These are phyloP conservation scores for Pecoramyces ruminantium DNA, from an alignment of 192 early-diverging fungal genomes.

Conservation along the genomic window DNA sequence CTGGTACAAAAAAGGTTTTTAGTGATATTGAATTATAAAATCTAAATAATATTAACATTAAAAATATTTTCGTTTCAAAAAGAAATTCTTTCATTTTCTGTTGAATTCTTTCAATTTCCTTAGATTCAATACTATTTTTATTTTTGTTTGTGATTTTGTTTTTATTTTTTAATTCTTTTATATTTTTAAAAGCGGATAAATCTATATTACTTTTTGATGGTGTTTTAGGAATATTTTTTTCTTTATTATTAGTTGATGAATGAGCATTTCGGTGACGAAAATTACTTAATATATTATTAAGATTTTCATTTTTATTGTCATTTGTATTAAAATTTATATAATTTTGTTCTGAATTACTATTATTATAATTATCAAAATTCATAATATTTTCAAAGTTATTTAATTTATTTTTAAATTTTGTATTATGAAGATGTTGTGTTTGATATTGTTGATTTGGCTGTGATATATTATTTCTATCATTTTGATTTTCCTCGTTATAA, in stretches of 20 bases:
- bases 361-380: not conserved
- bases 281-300: not conserved
- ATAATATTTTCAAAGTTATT: not conserved
- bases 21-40: constrained; percentile 36
- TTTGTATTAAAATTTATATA: not conserved
- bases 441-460: not conserved
- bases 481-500: no score
- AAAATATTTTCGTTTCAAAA: not conserved
- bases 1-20: constrained; percentile 74
- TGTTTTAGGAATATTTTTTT: not conserved
- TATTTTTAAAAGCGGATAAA: not conserved
- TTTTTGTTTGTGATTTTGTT: not conserved
- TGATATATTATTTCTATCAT: not conserved
- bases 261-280: not conserved
- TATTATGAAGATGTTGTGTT: not conserved
- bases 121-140: not conserved
- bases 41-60: constrained; percentile 33
- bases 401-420: not conserved
- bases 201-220: not conserved
- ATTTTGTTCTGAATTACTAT: not conserved
- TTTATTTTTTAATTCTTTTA: not conserved
- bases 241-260: not conserved
- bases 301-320: not conserved
- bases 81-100: not conserved
- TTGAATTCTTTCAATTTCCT: not conserved